phyloP scores from a whole-genome alignment of 495 filamentous ascomycete species.

The Penicillium crystallinum region DNA sequence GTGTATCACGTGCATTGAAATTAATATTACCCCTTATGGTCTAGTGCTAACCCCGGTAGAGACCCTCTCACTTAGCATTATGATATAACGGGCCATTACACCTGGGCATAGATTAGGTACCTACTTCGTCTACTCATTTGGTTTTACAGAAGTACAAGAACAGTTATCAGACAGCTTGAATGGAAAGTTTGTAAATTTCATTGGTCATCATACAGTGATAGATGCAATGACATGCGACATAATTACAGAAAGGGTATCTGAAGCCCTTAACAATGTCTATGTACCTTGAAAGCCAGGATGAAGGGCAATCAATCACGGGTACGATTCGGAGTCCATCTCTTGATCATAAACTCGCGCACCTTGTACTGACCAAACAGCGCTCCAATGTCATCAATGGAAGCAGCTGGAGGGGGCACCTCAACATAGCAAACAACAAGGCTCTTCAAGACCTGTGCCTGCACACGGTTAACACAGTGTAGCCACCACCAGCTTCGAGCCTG shows the following conservation, averaged over 20 bases:
- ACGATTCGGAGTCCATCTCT: constrained; percentile 79
- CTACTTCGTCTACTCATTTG: too few relatives aligned
- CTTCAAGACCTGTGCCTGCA: constrained; percentile 86
- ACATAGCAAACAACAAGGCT: constrained; percentile 83
- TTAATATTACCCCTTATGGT: constrained; percentile 31
- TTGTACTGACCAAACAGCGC: constrained; percentile 64
- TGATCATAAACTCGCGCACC: constrained; percentile 75
- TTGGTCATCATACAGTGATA: neutral
- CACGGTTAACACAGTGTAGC: constrained; percentile 86
- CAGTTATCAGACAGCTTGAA: neutral
- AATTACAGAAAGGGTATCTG: constrained; percentile 13
- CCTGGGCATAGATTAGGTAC: too few relatives aligned
- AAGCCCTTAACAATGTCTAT: constrained; percentile 9
- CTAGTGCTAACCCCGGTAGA: too few relatives aligned
- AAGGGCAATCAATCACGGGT: constrained; percentile 55
- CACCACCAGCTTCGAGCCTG: constrained; percentile 73
- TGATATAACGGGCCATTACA: too few relatives aligned
- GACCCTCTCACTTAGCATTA: too few relatives aligned
- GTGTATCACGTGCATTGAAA: constrained; percentile 32
- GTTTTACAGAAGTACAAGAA: too few relatives aligned
- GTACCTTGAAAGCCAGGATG: constrained; percentile 29
- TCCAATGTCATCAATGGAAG: constrained; percentile 49
- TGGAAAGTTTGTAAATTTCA: neutral
- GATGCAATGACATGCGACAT: constrained; percentile 1
- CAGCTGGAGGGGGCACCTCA: constrained; percentile 71